Percentiles rank a stretch among this genome's conserved stretches.
Evolutionary conservation across 768 basidiomycete species (phyloP).

Genomic region (Kwoniella dejecticola): DNA sequence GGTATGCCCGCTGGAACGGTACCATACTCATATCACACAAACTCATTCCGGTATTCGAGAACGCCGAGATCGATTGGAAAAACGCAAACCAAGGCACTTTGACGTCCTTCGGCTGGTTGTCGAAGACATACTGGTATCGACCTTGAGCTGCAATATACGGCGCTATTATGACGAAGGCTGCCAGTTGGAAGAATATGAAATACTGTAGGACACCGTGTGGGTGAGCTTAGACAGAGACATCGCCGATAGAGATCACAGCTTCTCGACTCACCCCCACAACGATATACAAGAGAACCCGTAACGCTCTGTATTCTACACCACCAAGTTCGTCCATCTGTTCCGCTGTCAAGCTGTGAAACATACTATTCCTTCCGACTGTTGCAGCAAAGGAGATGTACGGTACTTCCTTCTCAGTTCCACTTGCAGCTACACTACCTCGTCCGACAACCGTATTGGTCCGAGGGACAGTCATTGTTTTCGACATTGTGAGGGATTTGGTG

Average conservation of each 20-base stretch:
- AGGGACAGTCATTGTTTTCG: slow-evolving; percentile 45
- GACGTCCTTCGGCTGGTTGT: slow-evolving; percentile 62
- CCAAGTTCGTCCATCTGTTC: slow-evolving; percentile 90
- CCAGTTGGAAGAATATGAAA: slow-evolving; percentile 69
- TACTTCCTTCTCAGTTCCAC: slow-evolving; percentile 59
- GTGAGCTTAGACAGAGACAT: background rate
- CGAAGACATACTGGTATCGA: slow-evolving; percentile 67
- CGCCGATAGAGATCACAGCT: too few relatives aligned
- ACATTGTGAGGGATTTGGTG: slow-evolving; percentile 73
- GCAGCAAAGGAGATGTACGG: slow-evolving; percentile 86
- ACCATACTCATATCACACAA: slow-evolving; percentile 83
- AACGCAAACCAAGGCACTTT: slow-evolving; percentile 74
- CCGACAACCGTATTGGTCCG: slow-evolving; percentile 59
- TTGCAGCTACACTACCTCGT: slow-evolving; percentile 53
- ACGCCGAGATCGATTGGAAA: slow-evolving; percentile 83
- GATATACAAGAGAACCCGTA: slow-evolving; percentile 79
- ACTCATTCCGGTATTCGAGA: slow-evolving; percentile 85
- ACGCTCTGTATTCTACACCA: slow-evolving; percentile 86
- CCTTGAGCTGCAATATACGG: slow-evolving; percentile 69
- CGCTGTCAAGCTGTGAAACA: slow-evolving; percentile 63
- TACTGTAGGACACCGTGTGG: slow-evolving; percentile 63
- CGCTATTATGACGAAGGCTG: slow-evolving; percentile 72
- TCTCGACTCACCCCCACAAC: slow-evolving; percentile 70
- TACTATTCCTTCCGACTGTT: slow-evolving; percentile 74
- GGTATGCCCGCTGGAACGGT: slow-evolving; percentile 83